Evolutionary conservation across 805 yeast genomes (phyloP).

Genomic region (Middelhovenomyces tepae): DNA sequence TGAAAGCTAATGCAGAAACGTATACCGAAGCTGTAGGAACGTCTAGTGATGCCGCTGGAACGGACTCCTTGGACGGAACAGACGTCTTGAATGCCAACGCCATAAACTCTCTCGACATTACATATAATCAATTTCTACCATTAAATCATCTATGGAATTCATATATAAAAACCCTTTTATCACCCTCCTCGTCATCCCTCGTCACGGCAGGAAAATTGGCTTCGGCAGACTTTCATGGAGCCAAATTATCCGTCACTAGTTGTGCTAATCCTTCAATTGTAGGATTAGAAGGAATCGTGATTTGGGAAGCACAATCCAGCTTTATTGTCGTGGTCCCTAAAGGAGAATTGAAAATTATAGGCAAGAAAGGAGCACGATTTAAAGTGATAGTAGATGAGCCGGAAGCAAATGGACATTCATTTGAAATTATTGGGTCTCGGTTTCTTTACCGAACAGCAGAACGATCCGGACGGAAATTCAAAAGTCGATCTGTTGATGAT

Average conservation of each 20-base stretch:
- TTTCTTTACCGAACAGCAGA: constrained; percentile 69
- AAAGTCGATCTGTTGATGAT: constrained; percentile 65
- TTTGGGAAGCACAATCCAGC: constrained; percentile 74
- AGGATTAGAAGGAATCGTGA: constrained; percentile 64
- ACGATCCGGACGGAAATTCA: constrained; percentile 77
- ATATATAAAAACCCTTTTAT: constrained; percentile 53
- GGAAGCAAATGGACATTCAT: constrained; percentile 28
- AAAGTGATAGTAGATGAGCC: constrained; percentile 32
- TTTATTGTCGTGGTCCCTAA: constrained; percentile 53
- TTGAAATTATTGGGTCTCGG: constrained; percentile 71
- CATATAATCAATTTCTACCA: constrained; percentile 43
- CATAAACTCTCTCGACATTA: no score
- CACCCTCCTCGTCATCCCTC: constrained; percentile 2
- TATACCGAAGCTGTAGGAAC: no score
- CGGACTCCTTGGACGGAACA: no score
- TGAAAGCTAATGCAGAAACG: no score
- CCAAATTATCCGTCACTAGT: constrained; percentile 49
- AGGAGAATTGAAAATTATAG: constrained; percentile 60
- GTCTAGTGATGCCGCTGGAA: no score
- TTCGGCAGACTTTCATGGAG: constrained; percentile 75
- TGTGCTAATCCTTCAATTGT: constrained; percentile 48
- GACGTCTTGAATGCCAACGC: no score
- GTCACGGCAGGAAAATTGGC: constrained; percentile 37
- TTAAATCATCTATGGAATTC: constrained; percentile 65
- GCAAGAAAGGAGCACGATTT: constrained; percentile 62